Base-by-base conservation (phyloP, 1,284 basidiomycete genomes). In the Cystobasidiaceae sp. region DNA sequence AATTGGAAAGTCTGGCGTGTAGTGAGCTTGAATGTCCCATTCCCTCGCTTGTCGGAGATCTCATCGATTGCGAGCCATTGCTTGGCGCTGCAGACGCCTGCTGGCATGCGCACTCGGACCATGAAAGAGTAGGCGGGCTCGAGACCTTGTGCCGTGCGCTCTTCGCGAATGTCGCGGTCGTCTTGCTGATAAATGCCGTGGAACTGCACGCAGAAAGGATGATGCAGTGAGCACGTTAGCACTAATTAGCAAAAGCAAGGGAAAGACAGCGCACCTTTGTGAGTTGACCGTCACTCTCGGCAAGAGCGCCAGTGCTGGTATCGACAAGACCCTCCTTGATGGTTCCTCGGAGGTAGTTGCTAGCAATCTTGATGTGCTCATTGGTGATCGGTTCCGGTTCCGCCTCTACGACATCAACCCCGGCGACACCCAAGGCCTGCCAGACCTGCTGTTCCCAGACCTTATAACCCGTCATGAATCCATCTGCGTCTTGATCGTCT, bases 201-300 rank as follows among this genome's bases (percentile, higher is more conserved):
- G 55, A 66, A 66, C 50, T 48, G 56, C 34, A 48, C 28, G 19
- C 48, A 13, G 23, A 28, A 28, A 44, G 33, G 60, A 19, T n/a
- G n/a, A 43, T 17, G 48, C 9, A 56, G n/a, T n/a, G n/a, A n/a
- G n/a, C n/a, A n/a, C n/a, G n/a, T n/a, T n/a, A n/a, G n/a, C n/a
- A 92, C n/a, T 93, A 34, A 94, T n/a, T n/a, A n/a, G 93, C 33
- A n/a, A 3, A 25, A 17, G 8, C n/a, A n/a, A n/a, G n/a, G n/a
- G n/a, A n/a, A n/a, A n/a, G n/a, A n/a, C n/a, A n/a, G n/a, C 97
- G 93, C 85, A 98, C 97, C 82, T 98, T 99, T 73, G 94, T 98
- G 67, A 98, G 82, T 79, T 98, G 94, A 7, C 85, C 86, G 77
- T 99, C 94, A 68, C 86, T 86, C 33, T 93, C 82, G 39, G 92